Percentiles rank a stretch among this genome's conserved stretches.
Evolutionary conservation across 768 basidiomycete genomes (phyloP).

Genomic region (Phlegmacium glaucopus): DNA sequence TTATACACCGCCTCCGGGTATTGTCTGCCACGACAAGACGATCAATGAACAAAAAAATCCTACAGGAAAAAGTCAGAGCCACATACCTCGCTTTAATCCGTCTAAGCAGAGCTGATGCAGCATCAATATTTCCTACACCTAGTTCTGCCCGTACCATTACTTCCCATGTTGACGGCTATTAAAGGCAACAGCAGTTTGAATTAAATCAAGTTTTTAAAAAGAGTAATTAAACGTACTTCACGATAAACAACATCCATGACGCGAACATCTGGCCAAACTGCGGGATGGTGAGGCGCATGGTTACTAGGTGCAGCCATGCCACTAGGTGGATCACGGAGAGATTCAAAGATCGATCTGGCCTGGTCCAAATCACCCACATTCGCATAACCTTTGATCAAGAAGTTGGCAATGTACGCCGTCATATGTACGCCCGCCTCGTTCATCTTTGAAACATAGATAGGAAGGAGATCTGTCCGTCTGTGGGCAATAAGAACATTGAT

Average conservation of each 20-base stretch:
- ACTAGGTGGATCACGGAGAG: constrained; percentile 71
- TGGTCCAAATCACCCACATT: constrained; percentile 64
- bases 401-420: constrained; percentile 95
- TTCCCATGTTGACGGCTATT: constrained; percentile 89
- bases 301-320: constrained; percentile 90
- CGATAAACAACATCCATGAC: constrained; percentile 69
- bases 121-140: constrained; percentile 66
- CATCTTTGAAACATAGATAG: constrained; percentile 63
- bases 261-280: constrained; percentile 27
- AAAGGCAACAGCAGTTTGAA: not conserved
- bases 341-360: constrained; percentile 78
- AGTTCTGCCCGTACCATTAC: constrained; percentile 93
- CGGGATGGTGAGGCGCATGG: constrained; percentile 68
- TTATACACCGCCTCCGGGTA: constrained; percentile 78
- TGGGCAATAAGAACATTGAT: constrained; percentile 82
- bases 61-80: not conserved
- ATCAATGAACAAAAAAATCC: constrained; percentile 4
- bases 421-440: constrained; percentile 64
- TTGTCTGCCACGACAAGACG: constrained; percentile 54
- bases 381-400: constrained; percentile 71
- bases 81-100: constrained; percentile 70
- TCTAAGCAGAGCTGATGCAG: constrained; percentile 65
- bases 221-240: constrained; percentile 49
- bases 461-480: constrained; percentile 75
- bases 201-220: not conserved